Conservation (phyloP, 2,329 filamentous ascomycete species). For the Amesomyces nigricolor region DNA sequence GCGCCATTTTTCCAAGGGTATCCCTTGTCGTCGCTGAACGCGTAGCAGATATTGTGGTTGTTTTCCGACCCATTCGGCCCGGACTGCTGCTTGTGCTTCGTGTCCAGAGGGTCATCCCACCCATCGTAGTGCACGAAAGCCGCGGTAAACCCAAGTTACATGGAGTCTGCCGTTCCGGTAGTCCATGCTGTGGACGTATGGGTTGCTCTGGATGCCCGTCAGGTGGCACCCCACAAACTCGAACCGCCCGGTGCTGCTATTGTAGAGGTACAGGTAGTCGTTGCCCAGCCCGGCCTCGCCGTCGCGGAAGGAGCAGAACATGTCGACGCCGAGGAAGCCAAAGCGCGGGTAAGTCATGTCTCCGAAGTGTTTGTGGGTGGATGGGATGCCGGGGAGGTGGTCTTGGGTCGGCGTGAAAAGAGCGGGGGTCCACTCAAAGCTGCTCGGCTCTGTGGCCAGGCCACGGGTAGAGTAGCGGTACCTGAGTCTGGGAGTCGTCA, state of each 20-base stretch:
- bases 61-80: slow-evolving; percentile 42
- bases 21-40: slow-evolving; percentile 42
- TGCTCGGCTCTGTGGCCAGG: slow-evolving; percentile 31
- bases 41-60: slow-evolving; percentile 47
- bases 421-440: slow-evolving; percentile 30
- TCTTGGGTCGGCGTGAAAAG: slow-evolving; percentile 36
- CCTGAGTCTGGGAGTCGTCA: slow-evolving; percentile 25
- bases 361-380: slow-evolving; percentile 28
- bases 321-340: slow-evolving; percentile 33
- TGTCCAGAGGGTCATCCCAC: slow-evolving; percentile 38
- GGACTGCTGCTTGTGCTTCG: slow-evolving; percentile 38
- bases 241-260: slow-evolving; percentile 33
- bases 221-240: slow-evolving; percentile 37
- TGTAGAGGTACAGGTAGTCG: slow-evolving; percentile 44
- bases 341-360: slow-evolving; percentile 48
- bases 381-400: slow-evolving; percentile 33
- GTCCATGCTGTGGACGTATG: slow-evolving; percentile 45
- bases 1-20: slow-evolving; percentile 38
- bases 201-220: slow-evolving; percentile 42
- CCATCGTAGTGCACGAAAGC: slow-evolving; percentile 42
- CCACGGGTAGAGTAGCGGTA: slow-evolving; percentile 35
- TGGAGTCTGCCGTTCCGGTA: slow-evolving; percentile 32
- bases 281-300: slow-evolving; percentile 46
- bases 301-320: slow-evolving; percentile 46
- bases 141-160: slow-evolving; percentile 46